Conservation (phyloP, 2,329 filamentous ascomycete species). For the Pseudogymnoascus sp. region DNA sequence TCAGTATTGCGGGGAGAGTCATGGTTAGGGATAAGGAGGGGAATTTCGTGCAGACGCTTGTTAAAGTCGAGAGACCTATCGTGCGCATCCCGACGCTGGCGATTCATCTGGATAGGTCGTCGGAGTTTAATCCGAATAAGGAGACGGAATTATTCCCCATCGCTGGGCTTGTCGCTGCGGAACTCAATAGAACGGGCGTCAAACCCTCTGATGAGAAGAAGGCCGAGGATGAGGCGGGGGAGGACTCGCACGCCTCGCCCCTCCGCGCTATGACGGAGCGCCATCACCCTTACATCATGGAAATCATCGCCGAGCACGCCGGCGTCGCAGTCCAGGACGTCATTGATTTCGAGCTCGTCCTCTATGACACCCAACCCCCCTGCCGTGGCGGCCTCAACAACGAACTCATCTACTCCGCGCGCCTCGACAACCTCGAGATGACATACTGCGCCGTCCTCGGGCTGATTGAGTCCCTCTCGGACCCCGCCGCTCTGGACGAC, state of each 20-base stretch:
- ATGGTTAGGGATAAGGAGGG: constrained; percentile 69
- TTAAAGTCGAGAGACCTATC: constrained; percentile 86
- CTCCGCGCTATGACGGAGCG: constrained; percentile 69
- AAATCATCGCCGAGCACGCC: constrained; percentile 74
- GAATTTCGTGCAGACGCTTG: constrained; percentile 70
- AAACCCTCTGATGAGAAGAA: constrained; percentile 28
- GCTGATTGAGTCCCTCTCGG: constrained; percentile 67
- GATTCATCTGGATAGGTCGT: constrained; percentile 82
- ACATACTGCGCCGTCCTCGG: constrained; percentile 86
- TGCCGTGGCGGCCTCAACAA: constrained; percentile 79
- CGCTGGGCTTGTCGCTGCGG: constrained; percentile 73
- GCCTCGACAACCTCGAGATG: constrained; percentile 93
- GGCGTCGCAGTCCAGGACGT: constrained; percentile 62
- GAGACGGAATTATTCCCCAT: constrained; percentile 95
- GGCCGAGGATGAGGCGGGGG: constrained; percentile 31
- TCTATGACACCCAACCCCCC: constrained; percentile 91
- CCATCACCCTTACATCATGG: constrained; percentile 80
- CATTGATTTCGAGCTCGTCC: constrained; percentile 89
- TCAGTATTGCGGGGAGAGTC: constrained; percentile 80
- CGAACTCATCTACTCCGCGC: constrained; percentile 92
- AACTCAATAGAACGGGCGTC: constrained; percentile 67
- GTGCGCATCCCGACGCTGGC: constrained; percentile 88
- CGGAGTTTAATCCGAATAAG: constrained; percentile 90
- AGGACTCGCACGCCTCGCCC: constrained; percentile 45
- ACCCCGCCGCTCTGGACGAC: constrained; percentile 55